Evolutionary conservation across 2,329 filamentous ascomycete species (phyloP), one percentile per base, ranked within the genome.

Genomic region (Pyrenochaeta sp.): DNA sequence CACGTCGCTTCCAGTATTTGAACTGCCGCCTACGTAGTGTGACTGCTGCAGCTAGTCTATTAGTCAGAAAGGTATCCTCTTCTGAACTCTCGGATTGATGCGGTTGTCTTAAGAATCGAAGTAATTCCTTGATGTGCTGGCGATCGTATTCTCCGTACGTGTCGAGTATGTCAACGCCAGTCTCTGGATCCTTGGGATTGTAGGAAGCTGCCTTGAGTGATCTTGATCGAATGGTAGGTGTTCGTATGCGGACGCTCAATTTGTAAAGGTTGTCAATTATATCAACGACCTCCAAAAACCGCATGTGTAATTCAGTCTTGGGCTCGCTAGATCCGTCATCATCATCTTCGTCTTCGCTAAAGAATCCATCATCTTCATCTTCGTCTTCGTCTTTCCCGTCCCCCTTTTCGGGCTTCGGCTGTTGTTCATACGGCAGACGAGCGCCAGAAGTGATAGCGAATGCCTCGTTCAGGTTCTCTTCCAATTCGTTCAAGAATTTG

Each of bases 211-310:
- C 69, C 44, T 63, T 71, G 9, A 71, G 53, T 10, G 68, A 69
- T 22, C 68, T 63, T 13, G 60, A 64, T 15, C 61, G 58, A 22
- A 71, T 51, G 2, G 63, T 68, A 0, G 69, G 68, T 6, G 59
- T 62, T 30, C 69, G 58, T 34, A 72, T 72, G 17, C 69, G 62
- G 8, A 72, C 64, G 28, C 66, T 68, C 3, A 71, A 55, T 32
- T 67, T 70, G 48, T 72, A 72, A 3, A 71, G 55, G 22, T 70
- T 68, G 45, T 71, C 62, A 31, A 71, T 56, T 7, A 71, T 69
- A 30, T 72, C 69, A 3, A 68, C 43, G n/a, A 71, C 43, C 10
- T 72, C 69, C 18, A 48, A 48, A 35, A 68, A 68, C n/a, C 69
- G 63, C 58, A 69, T 66, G 6, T 56, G 58, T 19, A 71, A 39